These are phyloP conservation scores for Anthostomella pinea DNA, from an alignment of 2,329 filamentous ascomycete genomes.

Conservation along the genomic window DNA sequence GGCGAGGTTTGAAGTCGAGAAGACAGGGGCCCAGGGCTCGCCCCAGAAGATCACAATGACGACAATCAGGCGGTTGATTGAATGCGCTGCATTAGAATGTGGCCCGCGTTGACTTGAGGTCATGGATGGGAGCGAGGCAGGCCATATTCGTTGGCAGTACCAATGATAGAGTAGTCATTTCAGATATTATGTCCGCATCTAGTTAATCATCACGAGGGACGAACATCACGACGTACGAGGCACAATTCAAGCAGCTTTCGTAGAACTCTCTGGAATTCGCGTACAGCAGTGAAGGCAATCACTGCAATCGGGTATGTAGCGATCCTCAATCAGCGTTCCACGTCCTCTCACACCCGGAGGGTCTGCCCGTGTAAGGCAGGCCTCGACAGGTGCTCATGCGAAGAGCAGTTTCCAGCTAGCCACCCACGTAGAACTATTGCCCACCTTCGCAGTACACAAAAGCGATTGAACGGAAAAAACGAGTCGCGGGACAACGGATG, in stretches of 20 bases:
- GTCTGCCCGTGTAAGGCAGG: constrained; percentile 25
- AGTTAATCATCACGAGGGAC: constrained; percentile 6
- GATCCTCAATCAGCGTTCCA: constrained; percentile 63
- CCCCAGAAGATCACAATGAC: too few relatives aligned
- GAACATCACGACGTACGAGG: constrained; percentile 1
- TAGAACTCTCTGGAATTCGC: constrained; percentile 61
- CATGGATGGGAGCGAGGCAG: too few relatives aligned
- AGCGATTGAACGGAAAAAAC: constrained; percentile 46
- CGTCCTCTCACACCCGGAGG: constrained; percentile 52
- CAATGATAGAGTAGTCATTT: too few relatives aligned
- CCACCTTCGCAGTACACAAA: constrained; percentile 42
- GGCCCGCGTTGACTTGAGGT: too few relatives aligned
- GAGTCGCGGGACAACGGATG: constrained; percentile 42
- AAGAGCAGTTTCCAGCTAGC: constrained; percentile 58
- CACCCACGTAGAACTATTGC: constrained; percentile 49
- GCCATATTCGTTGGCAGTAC: too few relatives aligned
- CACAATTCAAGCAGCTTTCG: constrained; percentile 24
- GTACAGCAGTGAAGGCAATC: constrained; percentile 53
- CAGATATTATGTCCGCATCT: too few relatives aligned
- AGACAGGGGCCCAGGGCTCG: too few relatives aligned
- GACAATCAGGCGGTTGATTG: too few relatives aligned
- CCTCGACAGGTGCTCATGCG: constrained; percentile 51
- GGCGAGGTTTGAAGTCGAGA: too few relatives aligned
- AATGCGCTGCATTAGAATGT: too few relatives aligned
- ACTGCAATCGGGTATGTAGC: constrained; percentile 58